phyloP scores from a whole-genome alignment of 2,329 filamentous ascomycete genomes.

The Colletotrichum sp. region DNA sequence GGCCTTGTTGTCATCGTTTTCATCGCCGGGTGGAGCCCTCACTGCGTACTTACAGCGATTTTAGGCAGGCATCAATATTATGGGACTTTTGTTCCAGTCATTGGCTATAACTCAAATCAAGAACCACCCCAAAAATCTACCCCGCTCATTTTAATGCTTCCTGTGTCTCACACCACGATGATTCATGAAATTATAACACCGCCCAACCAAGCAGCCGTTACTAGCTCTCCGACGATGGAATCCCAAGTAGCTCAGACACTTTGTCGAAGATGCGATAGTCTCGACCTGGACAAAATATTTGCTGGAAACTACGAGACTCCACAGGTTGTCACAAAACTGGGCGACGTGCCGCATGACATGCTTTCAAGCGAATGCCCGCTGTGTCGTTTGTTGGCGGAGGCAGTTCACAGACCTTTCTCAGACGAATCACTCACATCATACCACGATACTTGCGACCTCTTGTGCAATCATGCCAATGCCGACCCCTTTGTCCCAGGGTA shows the following conservation, averaged over 20 bases:
- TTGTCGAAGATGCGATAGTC: background rate
- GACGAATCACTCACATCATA: background rate
- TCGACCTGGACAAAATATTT: background rate
- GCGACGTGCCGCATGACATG: background rate
- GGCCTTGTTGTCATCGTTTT: rapidly evolving
- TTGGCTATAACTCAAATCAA: background rate
- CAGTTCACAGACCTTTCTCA: background rate
- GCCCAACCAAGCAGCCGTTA: rapidly evolving
- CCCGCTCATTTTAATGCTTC: background rate
- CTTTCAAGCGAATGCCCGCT: background rate
- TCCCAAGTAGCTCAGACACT: rapidly evolving
- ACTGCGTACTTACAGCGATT: rapidly evolving
- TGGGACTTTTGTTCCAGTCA: background rate
- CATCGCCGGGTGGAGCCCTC: background rate
- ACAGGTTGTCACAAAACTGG: background rate
- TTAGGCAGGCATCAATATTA: background rate
- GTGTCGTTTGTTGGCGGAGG: background rate
- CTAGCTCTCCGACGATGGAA: background rate
- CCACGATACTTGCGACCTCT: background rate
- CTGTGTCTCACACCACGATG: background rate
- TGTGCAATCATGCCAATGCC: background rate
- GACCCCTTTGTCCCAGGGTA: rapidly evolving
- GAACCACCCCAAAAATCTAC: background rate
- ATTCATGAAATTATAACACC: background rate
- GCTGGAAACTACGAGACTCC: background rate